phyloP scores from a whole-genome alignment of 306 rosid species.

The Carpinus fangiana region DNA sequence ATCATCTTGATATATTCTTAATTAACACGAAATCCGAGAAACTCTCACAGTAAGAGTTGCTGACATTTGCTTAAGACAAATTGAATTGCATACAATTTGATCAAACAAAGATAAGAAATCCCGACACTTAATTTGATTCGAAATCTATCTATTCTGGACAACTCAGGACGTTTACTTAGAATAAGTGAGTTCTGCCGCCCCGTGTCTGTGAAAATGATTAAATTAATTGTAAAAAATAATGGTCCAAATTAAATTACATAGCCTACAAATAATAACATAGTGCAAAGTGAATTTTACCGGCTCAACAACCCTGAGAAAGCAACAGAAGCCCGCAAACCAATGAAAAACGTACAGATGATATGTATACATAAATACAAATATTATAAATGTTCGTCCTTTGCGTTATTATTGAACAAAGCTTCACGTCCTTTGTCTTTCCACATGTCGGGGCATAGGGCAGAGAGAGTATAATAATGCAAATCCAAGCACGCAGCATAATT shows the following conservation, averaged over 20 bases:
- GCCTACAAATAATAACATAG: neutral
- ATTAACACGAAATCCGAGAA: neutral
- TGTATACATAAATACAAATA: neutral
- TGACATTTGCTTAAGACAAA: too few species aligned
- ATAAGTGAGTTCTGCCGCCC: too few species aligned
- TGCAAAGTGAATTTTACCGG: neutral
- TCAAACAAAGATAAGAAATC: too few species aligned
- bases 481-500: constrained; percentile 18
- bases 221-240: too few species aligned
- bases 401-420: constrained; percentile 26
- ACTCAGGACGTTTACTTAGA: too few species aligned
- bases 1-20: neutral
- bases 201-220: too few species aligned
- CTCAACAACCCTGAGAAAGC: constrained; percentile 30
- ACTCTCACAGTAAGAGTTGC: too few species aligned
- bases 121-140: too few species aligned
- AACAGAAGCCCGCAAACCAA: constrained; percentile 28
- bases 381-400: constrained; percentile 25
- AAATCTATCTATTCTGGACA: too few species aligned
- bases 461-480: constrained; percentile 32
- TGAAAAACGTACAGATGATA: neutral
- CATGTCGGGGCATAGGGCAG: constrained; percentile 34
- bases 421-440: constrained; percentile 42
- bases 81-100: too few species aligned
- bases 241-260: too few species aligned